These are phyloP conservation scores for Cutaneotrichosporon sp. DNA, from an alignment of 1,284 basidiomycete genomes.

Conservation along the genomic window DNA sequence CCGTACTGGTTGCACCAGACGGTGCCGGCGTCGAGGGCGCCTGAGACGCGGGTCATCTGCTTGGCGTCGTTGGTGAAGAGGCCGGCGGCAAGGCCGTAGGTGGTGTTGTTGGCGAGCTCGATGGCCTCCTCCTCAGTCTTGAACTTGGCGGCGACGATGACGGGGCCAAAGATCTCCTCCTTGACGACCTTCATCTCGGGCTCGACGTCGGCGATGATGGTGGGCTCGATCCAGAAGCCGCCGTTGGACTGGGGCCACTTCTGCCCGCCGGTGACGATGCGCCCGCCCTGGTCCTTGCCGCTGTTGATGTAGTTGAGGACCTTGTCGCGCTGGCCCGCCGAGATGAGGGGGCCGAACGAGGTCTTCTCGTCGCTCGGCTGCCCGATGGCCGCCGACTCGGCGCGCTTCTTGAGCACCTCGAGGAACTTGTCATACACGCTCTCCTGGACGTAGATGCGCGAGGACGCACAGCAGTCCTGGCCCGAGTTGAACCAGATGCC, in stretches of 20 bases:
- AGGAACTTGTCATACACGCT: slow-evolving; percentile 79
- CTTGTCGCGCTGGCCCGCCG: slow-evolving; percentile 81
- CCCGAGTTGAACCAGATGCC: slow-evolving; percentile 45
- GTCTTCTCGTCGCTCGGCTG: slow-evolving; percentile 69
- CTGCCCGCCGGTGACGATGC: slow-evolving; percentile 72
- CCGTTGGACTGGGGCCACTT: slow-evolving; percentile 40
- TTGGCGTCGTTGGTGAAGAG: slow-evolving; percentile 82
- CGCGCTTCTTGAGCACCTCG: slow-evolving; percentile 65
- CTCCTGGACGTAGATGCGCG: slow-evolving; percentile 71
- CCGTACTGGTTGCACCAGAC: slow-evolving; percentile 89
- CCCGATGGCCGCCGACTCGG: slow-evolving; percentile 70
- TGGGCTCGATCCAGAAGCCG: slow-evolving; percentile 53
- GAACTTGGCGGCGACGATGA: slow-evolving; percentile 54
- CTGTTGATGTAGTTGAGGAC: slow-evolving; percentile 86
- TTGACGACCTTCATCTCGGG: slow-evolving; percentile 42
- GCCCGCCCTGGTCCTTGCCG: slow-evolving; percentile 85
- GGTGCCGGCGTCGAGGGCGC: slow-evolving; percentile 74
- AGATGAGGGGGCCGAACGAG: slow-evolving; percentile 79
- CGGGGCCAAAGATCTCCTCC: slow-evolving; percentile 57
- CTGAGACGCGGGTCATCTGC: slow-evolving; percentile 81
- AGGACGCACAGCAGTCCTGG: slow-evolving; percentile 51
- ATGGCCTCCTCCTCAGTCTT: slow-evolving; percentile 57
- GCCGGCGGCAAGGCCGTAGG: slow-evolving; percentile 83
- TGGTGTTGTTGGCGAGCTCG: slow-evolving; percentile 75
- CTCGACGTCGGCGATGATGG: slow-evolving; percentile 48